Base-by-base conservation (phyloP, 2,329 filamentous ascomycete genomes). In the Hymenoscyphus fructigenus region DNA sequence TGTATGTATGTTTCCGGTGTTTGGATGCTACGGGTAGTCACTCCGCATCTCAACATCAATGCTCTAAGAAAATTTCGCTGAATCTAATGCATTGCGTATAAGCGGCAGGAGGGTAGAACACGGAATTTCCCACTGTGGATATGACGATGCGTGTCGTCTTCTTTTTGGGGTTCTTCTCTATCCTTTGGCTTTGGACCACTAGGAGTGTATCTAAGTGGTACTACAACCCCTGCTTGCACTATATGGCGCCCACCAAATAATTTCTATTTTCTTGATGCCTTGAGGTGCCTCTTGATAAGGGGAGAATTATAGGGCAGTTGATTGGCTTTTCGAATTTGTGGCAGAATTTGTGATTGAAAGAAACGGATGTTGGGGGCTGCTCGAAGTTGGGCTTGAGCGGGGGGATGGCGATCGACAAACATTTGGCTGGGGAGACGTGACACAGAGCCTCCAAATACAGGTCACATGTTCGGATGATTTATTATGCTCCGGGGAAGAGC, bases 291-390 rank as follows among this genome's bases (percentile, higher is more conserved):
- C 41, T 47, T 20, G 17, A 20, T 47, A 20, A 10, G n/a, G 14
- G 5, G 4, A 9, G 6, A 41, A 4, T 9, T 47, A 9, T 14
- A 20, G 2, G 41, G 41, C 41, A 47, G 20, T 47, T 47, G 41
- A 47, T 47, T 47, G 41, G 41, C 41, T 47, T 47, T 5, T 23
- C 17, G 9, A 47, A 47, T 20, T 1, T 47, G 41, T 20, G n/a
- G n/a, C n/a, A 7, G n/a, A n/a, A 44, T 6, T 44, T 47, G 41
- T 47, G 41, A 17, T 47, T 47, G 41, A 47, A n/a, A 20, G 41
- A 47, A 47, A 47, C 17, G n/a, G n/a, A 47, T 47, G 41, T 47
- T 47, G 41, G 41, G 41, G 41, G 41, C 41, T 47, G n/a, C n/a
- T 20, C 17, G 41, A 47, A 47, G 41, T 47, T 17, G 9, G 41